Conservation (phyloP, 768 basidiomycete genomes). For the Lyophyllum decastes region DNA sequence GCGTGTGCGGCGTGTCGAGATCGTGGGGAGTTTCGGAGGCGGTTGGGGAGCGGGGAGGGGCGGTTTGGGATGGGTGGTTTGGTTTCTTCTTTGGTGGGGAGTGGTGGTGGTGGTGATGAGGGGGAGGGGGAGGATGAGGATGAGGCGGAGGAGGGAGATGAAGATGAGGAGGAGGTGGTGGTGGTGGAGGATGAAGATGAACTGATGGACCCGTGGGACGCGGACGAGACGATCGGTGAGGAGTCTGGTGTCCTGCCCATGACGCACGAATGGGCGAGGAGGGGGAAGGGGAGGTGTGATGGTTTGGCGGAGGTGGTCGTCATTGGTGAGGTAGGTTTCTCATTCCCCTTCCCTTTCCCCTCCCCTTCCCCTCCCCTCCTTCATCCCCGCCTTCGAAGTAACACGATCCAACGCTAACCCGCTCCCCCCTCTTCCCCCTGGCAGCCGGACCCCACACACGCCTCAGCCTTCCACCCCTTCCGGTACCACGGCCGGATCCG, state of each 20-base stretch:
- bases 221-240: background rate
- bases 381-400: background rate
- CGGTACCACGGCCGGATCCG: slow-evolving; percentile 8
- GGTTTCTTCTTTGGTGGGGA: too few species aligned
- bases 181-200: background rate
- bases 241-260: background rate
- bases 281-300: slow-evolving; percentile 6
- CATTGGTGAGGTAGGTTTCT: slow-evolving; percentile 5
- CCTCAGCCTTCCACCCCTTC: slow-evolving; percentile 4
- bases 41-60: background rate
- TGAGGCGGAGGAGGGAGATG: slow-evolving; percentile 1
- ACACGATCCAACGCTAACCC: background rate
- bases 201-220: background rate
- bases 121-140: background rate
- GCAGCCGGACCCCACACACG: slow-evolving; percentile 10
- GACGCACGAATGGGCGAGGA: background rate
- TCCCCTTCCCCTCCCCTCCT: background rate
- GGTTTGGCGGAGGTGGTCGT: slow-evolving; percentile 7
- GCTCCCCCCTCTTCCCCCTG: background rate
- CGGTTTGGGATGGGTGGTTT: background rate
- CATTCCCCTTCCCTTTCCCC: background rate
- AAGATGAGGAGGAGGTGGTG: slow-evolving; percentile 1
- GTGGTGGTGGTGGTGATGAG: too few species aligned
- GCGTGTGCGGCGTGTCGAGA: slow-evolving; percentile 1
- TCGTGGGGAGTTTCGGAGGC: background rate